Evolutionary conservation across 306 rosid species (phyloP).

Genomic region (Cicer pinnatifidum): DNA sequence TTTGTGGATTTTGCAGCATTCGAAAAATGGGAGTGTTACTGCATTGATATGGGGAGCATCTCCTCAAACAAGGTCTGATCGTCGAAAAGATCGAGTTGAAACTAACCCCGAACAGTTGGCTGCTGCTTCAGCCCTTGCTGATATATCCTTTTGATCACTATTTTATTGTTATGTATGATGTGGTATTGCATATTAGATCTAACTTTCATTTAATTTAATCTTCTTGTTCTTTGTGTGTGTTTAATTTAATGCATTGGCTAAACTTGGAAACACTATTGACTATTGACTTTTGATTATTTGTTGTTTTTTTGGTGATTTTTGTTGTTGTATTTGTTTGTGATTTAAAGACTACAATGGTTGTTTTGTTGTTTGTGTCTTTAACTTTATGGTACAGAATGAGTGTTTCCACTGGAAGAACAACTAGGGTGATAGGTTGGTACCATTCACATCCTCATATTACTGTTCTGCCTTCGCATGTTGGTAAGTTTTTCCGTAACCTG

Average conservation of each 20-base stretch:
- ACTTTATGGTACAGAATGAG: constrained; percentile 78
- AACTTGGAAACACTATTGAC: background rate
- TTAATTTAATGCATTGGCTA: background rate
- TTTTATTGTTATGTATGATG: background rate
- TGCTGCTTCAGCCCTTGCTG: constrained; percentile 94
- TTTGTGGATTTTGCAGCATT: constrained; percentile 48
- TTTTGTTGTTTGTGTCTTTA: constrained; percentile 57
- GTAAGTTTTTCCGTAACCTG: constrained; percentile 51
- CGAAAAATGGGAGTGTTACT: constrained; percentile 72
- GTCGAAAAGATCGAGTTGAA: constrained; percentile 95
- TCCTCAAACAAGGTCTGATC: constrained; percentile 93
- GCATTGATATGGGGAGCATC: constrained; percentile 99
- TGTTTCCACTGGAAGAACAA: constrained; percentile 66
- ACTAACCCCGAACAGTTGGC: constrained; percentile 97
- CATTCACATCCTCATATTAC: constrained; percentile 99
- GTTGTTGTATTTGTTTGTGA: background rate
- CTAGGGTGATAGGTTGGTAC: constrained; percentile 99
- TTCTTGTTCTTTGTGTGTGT: background rate
- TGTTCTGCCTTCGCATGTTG: constrained; percentile 98
- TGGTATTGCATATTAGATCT: constrained; percentile 22
- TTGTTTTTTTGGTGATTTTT: background rate
- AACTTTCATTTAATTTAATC: background rate
- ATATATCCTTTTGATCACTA: constrained; percentile 62
- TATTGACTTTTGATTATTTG: background rate
- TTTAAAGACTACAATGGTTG: constrained; percentile 14